Base-by-base conservation (phyloP, 2,329 filamentous ascomycete species). In the Xylariaceae sp. region DNA sequence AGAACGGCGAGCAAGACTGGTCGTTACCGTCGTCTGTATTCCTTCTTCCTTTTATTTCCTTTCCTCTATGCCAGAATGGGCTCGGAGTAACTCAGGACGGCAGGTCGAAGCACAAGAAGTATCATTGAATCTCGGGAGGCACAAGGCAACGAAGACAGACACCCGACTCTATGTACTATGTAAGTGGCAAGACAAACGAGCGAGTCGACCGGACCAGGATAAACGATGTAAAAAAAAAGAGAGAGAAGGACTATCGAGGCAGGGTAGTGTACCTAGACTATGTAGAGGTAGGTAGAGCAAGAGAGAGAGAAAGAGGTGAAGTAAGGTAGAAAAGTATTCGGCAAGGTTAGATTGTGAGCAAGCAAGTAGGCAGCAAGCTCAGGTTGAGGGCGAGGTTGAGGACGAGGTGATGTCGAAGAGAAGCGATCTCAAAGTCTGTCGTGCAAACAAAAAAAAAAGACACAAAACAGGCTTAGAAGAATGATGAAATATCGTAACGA, bases 121-220 rank as follows among this genome's bases (percentile, higher is more conserved):
- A 51, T 56, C 57, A 60, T 62, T 44, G 62, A 53, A 30, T 17
- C 52, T 51, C 13, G 55, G 56, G 56, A 54, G 23, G 51, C 52
- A 60, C 57, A 53, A 55, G 52, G 47, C 55, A 53, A 35, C 51
- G 53, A 42, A n/a, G 30, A 53, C 30, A 53, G 30, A 53, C 30
- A 53, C 51, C 18, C 51, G 48, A 53, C 39, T 30, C 23, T 7
- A 57, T 49, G 9, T 8, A 37, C 49, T 7, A 57, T 49, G 9
- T 8, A 44, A 18, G 15, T 18, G 51, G 42, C 56, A 30, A 37
- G 23, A 30, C 54, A 49, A 51, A 39, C 44, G 42, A 49, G 13
- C 23, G 23, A 6, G 11, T 47, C 37, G 23, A 30, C 5, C 23
- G 23, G 23, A 30, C 23, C 23, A 30, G 23, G 23, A 30, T 30